Evolutionary conservation across 441 rosid species (phyloP), one percentile per base, ranked within the genome.

Genomic region (Sinapis alba): DNA sequence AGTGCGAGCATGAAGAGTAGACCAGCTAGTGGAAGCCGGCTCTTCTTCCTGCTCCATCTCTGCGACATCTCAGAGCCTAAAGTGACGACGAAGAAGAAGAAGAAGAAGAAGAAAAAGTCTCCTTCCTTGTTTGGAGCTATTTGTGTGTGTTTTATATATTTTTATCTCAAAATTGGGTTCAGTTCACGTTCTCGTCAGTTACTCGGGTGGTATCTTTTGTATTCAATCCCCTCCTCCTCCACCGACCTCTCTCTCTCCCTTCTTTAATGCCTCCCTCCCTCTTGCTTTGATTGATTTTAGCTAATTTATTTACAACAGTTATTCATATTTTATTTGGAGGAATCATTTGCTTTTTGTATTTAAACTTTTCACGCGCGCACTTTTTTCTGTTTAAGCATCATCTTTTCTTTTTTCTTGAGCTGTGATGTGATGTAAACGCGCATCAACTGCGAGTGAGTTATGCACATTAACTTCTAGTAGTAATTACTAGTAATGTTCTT

Each of bases 1-100:
- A 73, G 72, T 19, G 88, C 63, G 36, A 73, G 72, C n/a, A 90
- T 54, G 51, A 88, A 83, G 70, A 88, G 72, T n/a, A 87, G 23
- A 3, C 82, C 88, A 0, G 86, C 70, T 7, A 93, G 15, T 15
- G 86, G 97, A 58, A 89, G 76, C 8, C 85, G 95, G 79, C 86
- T 76, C 83, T 82, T 93, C 81, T 80, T 95, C 60, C 89, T 83
- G 81, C 62, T 86, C 88, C 97, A 90, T 85, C 89, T 88, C 84
- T 83, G 91, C 84, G 85, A 84, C 88, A 81, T 84, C 12, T 65
- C 11, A 45, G 18, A 43, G 51, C 18, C 15, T n/a, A 6, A 6
- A 43, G 6, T 0, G 7, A 45, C 19, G 3, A 43, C 1, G 16
- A 41, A 1, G 51, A 43, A 5, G 51, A 43, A 1, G 51, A 43